phyloP scores from a whole-genome alignment of 176 grass and related monocot genomes.

The Zoysia japonica region DNA sequence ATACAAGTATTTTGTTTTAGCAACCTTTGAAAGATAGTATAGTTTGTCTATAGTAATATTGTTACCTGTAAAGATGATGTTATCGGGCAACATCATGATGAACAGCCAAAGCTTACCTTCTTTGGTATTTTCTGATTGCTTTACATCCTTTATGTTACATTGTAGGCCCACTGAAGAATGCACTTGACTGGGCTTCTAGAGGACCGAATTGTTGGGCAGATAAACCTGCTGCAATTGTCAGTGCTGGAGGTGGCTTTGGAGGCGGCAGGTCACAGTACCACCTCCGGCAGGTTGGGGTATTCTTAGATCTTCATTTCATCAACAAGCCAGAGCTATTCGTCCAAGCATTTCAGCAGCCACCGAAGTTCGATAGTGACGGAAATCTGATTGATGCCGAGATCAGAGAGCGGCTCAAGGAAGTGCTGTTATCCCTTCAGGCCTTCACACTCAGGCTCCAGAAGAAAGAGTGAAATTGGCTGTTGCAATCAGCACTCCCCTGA shows the following conservation, averaged over 20 bases:
- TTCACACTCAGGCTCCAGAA: slow-evolving; percentile 69
- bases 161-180: slow-evolving; percentile 86
- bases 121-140: background rate
- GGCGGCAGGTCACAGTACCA: slow-evolving; percentile 76
- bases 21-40: background rate
- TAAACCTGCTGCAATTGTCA: slow-evolving; percentile 82
- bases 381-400: slow-evolving; percentile 64
- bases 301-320: slow-evolving; percentile 95
- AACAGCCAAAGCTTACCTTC: background rate
- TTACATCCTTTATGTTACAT: slow-evolving; percentile 1
- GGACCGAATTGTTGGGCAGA: slow-evolving; percentile 74
- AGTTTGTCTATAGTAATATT: background rate
- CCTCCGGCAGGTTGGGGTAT: slow-evolving; percentile 83
- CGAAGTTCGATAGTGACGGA: slow-evolving; percentile 64
- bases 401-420: slow-evolving; percentile 64
- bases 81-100: background rate
- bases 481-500: background rate
- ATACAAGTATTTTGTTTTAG: background rate
- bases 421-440: slow-evolving; percentile 74
- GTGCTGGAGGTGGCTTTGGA: slow-evolving; percentile 67
- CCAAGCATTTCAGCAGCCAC: slow-evolving; percentile 57
- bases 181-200: slow-evolving; percentile 93
- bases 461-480: slow-evolving; percentile 23
- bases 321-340: slow-evolving; percentile 87
- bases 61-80: background rate